Base-by-base conservation (phyloP, 768 basidiomycete species). In the Sarcomyxa edulis region DNA sequence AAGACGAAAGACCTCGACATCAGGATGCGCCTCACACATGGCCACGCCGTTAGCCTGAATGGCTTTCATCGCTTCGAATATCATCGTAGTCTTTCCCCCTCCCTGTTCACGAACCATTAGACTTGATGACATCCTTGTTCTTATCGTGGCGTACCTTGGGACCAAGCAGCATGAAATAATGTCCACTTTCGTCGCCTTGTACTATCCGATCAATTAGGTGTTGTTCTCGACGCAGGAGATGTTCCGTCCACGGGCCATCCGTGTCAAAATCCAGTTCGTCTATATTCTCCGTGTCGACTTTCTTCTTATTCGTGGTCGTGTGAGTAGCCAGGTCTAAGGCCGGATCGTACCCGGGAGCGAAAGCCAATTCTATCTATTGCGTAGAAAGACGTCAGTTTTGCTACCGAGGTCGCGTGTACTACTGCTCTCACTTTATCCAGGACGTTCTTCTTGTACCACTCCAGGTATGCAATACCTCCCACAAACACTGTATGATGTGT, bases 371-470 rank as follows among this genome's bases (percentile, higher is more conserved):
- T 28, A 94, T 89, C 85, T 87, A 49, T 19, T n/a, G n/a, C n/a
- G n/a, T n/a, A n/a, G n/a, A n/a, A 16, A 32, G 26, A 35, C 30
- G 40, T 19, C 40, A 21, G 34, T 33, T 26, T 18, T 23, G 15
- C 37, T 27, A 35, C 4, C 28, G 8, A 12, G 32, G 10, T n/a
- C 26, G 25, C 20, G 19, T 9, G 26, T 26, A 18, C 12, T 25
- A 21, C 22, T 14, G 39, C 51, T n/a, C 47, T 10, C 15, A 84
- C 89, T 73, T 94, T 84, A 57, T 76, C 65, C 14, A 93, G 65
- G 14, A 93, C 91, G 48, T 81, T 78, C 47, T 68, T 73, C 60
- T 92, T 91, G 64, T 93, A 92, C 84, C 79, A 89, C 20, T 68
- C 64, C 37, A 87, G 60, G 59, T 89, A 89, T 18, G 69, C 72